Base-by-base conservation (phyloP, 2,329 filamentous ascomycete species). In the Chaetothyriales sp. region DNA sequence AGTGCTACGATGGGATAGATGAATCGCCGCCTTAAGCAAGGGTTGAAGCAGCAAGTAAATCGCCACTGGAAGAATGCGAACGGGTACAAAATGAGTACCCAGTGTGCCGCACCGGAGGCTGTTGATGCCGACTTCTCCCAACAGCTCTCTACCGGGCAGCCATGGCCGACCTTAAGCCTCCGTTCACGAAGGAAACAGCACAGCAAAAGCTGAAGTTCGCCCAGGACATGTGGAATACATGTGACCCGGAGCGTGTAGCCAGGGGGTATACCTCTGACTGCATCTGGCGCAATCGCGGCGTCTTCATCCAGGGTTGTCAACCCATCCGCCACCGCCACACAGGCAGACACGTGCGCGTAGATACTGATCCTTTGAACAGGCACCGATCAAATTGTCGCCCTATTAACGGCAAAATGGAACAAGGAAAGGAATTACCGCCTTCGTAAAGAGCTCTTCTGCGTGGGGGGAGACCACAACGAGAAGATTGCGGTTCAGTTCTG, bases 401-500 rank as follows among this genome's bases (percentile, higher is more conserved):
- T 90, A 59, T 64, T 94, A 49, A 77, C 75, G 0, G 70, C 77
- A 45, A 94, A 94, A 64, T 94, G 86, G 87, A 68, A 74, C 44
- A 77, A 73, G 18, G 88, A 94, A 65, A 70, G 77, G 44, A 79
- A 74, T 15, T 94, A 94, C 62, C 75, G 77, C 0, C 73, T 94
- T 51, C 77, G 87, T 50, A 94, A 94, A 66, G 88, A 94, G 64
- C 71, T 94, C 1, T 94, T 94, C 45, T 46, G 51, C n/a, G 49
- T 56, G 37, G 58, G 50, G 37, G 55, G 56, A 20, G 52, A 60
- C 46, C 25, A 44, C 18, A 29, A 43, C 7, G 50, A 50, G 33
- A 66, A 84, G 80, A 90, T 89, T 57, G 87, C 87, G 1, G 88
- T 94, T 19, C 86, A 94, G 64, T 94, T 92, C 66, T 94, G 87